A percentile compares a stretch with the other conserved stretches of the same genome.
Evolutionary conservation across 164 flowering plant species (phyloP).

Genomic region (Vitis rupestris): DNA sequence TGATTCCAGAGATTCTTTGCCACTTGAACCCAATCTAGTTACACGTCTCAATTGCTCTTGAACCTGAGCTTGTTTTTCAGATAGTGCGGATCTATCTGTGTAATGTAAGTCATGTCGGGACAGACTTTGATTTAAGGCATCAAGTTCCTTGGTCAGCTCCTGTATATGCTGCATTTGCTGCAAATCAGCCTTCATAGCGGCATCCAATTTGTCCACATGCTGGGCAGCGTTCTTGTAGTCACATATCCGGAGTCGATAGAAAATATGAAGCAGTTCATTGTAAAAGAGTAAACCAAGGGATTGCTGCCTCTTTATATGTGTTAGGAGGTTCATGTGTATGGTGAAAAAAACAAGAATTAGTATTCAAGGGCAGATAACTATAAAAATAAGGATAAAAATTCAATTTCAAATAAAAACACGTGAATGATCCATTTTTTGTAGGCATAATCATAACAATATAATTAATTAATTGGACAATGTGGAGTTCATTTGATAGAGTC

Average conservation of each 20-base stretch:
- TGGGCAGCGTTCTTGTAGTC: slow-evolving; percentile 84
- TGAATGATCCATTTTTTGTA: not conserved
- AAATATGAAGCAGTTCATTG: slow-evolving; percentile 77
- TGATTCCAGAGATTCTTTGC: slow-evolving; percentile 43
- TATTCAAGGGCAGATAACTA: not conserved
- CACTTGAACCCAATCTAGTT: slow-evolving; percentile 25
- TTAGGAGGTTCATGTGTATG: not conserved
- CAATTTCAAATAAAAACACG: not conserved
- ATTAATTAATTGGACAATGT: too few relatives aligned
- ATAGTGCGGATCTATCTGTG: slow-evolving; percentile 52
- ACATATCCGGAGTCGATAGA: slow-evolving; percentile 78
- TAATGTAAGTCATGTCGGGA: slow-evolving; percentile 49
- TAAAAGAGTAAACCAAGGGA: slow-evolving; percentile 80
- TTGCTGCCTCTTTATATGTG: slow-evolving; percentile 42
- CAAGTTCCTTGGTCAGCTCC: slow-evolving; percentile 53
- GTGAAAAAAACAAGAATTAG: slow-evolving; percentile 1
- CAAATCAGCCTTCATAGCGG: slow-evolving; percentile 68
- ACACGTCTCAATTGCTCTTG: slow-evolving; percentile 49
- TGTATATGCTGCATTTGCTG: slow-evolving; percentile 44
- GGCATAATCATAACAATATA: not conserved
- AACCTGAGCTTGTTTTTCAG: slow-evolving; percentile 49
- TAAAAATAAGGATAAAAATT: not conserved
- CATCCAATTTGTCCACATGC: slow-evolving; percentile 76
- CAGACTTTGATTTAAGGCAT: slow-evolving; percentile 56
- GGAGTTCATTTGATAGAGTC: too few relatives aligned